These are phyloP conservation scores for Magnolia changhungtana DNA, from an alignment of 164 flowering plant species.

Conservation along the genomic window DNA sequence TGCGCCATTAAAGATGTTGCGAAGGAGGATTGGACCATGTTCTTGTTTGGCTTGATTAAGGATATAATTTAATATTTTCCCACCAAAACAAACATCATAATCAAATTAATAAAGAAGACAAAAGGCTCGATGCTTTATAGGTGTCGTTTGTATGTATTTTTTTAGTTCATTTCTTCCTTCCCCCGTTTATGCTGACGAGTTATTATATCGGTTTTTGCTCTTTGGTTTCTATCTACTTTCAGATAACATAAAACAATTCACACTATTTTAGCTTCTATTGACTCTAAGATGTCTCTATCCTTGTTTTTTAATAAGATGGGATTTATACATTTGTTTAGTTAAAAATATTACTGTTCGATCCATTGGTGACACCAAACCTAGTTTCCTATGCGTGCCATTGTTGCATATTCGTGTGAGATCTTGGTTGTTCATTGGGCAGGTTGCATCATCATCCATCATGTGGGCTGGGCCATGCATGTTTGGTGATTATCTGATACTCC, in stretches of 20 bases:
- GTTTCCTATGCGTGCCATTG: not conserved
- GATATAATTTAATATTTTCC: not conserved
- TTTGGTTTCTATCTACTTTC: not conserved
- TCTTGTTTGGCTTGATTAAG: not conserved
- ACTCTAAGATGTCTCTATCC: not conserved
- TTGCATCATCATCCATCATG: too few species aligned
- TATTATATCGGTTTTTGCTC: not conserved
- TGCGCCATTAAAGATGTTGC: not conserved
- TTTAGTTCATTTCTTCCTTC: not conserved
- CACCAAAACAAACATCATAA: not conserved
- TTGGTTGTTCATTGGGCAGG: too few species aligned
- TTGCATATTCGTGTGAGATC: not conserved
- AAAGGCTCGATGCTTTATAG: constrained; percentile 1
- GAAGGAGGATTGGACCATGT: not conserved
- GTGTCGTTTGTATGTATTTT: not conserved
- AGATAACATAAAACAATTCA: not conserved
- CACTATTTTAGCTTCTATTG: not conserved
- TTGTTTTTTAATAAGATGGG: not conserved
- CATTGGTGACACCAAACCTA: too few species aligned
- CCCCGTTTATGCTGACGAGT: not conserved
- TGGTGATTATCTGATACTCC: too few species aligned
- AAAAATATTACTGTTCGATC: too few species aligned
- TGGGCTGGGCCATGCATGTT: too few species aligned
- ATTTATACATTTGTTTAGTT: not conserved
- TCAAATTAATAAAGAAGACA: not conserved